Conservation (phyloP, 1,284 basidiomycete genomes). For the Malassezia obtusa region DNA sequence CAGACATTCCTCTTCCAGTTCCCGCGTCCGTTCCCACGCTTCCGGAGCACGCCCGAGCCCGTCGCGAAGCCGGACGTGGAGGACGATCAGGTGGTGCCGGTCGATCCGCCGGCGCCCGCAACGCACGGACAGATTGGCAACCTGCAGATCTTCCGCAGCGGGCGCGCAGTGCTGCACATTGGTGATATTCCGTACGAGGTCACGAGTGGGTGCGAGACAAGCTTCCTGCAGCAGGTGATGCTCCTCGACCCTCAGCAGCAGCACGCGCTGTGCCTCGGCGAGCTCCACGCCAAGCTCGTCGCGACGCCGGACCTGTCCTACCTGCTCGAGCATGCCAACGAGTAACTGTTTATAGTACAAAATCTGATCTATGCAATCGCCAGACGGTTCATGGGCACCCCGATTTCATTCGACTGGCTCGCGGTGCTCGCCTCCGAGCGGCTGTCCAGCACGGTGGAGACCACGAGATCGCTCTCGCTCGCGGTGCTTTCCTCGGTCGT, state of each 20-base stretch:
- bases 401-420: constrained; percentile 1
- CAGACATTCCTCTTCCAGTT: constrained; percentile 85
- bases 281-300: constrained; percentile 73
- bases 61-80: neutral
- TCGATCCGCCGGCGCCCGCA: constrained; percentile 11
- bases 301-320: constrained; percentile 75
- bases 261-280: constrained; percentile 64
- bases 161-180: constrained; percentile 34
- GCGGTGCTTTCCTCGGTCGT: constrained; percentile 4
- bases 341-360: neutral
- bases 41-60: constrained; percentile 43
- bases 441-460: constrained; percentile 10
- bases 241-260: constrained; percentile 60
- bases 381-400: neutral
- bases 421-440: constrained; percentile 3
- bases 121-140: constrained; percentile 38
- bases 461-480: constrained; percentile 12
- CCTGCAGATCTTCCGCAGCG: constrained; percentile 36
- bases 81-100: constrained; percentile 3
- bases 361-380: neutral
- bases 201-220: constrained; percentile 69
- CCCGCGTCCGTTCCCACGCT: constrained; percentile 74
- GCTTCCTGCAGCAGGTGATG: constrained; percentile 80
- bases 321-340: constrained; percentile 56
- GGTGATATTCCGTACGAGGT: constrained; percentile 55